These are phyloP conservation scores for Nakazawaea laoshanensis DNA, from an alignment of 805 yeast genomes.

Conservation along the genomic window DNA sequence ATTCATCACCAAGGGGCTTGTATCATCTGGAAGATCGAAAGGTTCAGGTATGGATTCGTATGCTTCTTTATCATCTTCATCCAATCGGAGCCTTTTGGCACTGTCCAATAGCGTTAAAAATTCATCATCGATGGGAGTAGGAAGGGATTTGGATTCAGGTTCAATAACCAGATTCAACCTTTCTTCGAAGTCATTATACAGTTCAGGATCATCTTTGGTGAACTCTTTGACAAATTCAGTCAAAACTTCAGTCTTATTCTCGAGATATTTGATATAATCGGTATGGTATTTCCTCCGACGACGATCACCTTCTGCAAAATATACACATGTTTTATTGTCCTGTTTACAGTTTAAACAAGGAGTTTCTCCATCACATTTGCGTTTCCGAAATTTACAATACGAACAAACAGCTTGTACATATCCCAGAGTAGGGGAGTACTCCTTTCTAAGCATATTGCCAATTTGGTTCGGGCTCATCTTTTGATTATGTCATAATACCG, in stretches of 20 bases:
- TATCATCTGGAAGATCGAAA: constrained; percentile 3
- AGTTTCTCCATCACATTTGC: constrained; percentile 17
- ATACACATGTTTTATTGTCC: constrained; percentile 14
- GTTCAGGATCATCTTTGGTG: constrained; percentile 16
- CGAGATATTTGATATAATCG: constrained; percentile 21
- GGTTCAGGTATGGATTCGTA: constrained; percentile 1
- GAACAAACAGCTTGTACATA: constrained; percentile 9
- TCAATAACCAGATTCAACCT: constrained; percentile 15
- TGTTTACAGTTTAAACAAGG: constrained; percentile 18
- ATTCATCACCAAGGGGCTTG: constrained; percentile 9
- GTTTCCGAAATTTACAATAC: constrained; percentile 15
- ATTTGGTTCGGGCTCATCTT: too few relatives aligned
- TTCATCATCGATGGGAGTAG: constrained; percentile 2
- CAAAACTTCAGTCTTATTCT: constrained; percentile 15
- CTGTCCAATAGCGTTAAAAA: constrained; percentile 5
- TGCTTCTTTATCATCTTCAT: constrained; percentile 9
- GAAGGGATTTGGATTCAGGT: constrained; percentile 1
- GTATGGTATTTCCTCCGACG: constrained; percentile 25
- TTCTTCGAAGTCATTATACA: constrained; percentile 14
- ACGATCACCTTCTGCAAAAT: constrained; percentile 18
- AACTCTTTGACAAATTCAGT: constrained; percentile 16
- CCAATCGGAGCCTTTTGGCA: constrained; percentile 5
- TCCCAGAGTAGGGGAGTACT: too few relatives aligned
- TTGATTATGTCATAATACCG: too few relatives aligned
- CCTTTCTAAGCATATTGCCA: too few relatives aligned